These are phyloP conservation scores for Macrolepiota dolichaula DNA, from an alignment of 768 basidiomycete species.

Conservation along the genomic window DNA sequence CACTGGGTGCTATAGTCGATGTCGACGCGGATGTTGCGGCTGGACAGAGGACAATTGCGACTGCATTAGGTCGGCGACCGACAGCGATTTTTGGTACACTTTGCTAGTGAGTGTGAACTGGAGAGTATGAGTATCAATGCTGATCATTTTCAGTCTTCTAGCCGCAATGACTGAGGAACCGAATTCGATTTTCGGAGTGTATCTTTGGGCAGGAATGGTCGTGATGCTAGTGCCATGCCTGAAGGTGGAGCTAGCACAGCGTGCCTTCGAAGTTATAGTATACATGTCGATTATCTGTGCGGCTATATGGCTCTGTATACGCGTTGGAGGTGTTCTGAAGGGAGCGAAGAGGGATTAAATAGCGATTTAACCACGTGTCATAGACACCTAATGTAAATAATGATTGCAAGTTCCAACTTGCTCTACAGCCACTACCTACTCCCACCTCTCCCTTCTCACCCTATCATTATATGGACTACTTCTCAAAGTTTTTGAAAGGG, in stretches of 20 bases:
- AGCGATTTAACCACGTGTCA: not conserved
- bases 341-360: slow-evolving; percentile 2
- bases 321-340: not conserved
- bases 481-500: slow-evolving; percentile 71
- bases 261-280: slow-evolving; percentile 9
- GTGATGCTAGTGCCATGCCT: slow-evolving; percentile 13
- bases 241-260: slow-evolving; percentile 7
- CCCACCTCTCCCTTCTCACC: not conserved
- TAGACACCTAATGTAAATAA: not conserved
- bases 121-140: not conserved
- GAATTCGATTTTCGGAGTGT: slow-evolving; percentile 12
- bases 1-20: slow-evolving; percentile 15
- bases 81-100: slow-evolving; percentile 11
- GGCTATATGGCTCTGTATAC: slow-evolving; percentile 8
- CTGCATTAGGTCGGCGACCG: slow-evolving; percentile 9
- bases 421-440: not conserved
- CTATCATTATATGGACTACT: slow-evolving; percentile 66
- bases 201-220: slow-evolving; percentile 5
- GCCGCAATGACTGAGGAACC: slow-evolving; percentile 8
- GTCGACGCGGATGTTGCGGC: slow-evolving; percentile 12
- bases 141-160: not conserved
- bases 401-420: not conserved
- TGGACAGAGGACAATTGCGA: slow-evolving; percentile 15
- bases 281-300: slow-evolving; percentile 8
- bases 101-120: slow-evolving; percentile 13